These are phyloP conservation scores for Balakata baccata DNA, from an alignment of 345 rosid species.

Conservation along the genomic window DNA sequence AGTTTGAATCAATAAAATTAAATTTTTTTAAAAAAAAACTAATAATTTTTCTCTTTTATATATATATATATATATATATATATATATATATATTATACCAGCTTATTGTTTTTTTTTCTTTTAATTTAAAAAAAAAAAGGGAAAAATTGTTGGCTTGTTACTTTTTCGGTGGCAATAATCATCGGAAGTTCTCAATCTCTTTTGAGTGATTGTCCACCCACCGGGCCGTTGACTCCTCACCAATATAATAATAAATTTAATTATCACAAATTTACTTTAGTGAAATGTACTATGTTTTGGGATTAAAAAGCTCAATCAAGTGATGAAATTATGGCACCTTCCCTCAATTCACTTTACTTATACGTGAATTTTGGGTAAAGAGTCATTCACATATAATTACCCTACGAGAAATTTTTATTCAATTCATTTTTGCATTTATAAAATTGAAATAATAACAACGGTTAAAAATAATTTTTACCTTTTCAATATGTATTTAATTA, in stretches of 20 bases:
- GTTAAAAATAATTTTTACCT: too few species aligned
- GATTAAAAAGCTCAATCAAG: constrained; percentile 21
- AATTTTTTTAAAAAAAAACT: too few species aligned
- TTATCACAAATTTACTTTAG: too few species aligned
- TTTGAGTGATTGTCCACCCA: constrained; percentile 18
- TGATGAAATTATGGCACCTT: constrained; percentile 19
- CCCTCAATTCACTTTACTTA: neutral
- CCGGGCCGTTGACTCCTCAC: constrained; percentile 22
- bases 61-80: neutral
- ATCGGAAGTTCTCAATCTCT: constrained; percentile 12
- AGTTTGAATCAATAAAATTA: too few species aligned
- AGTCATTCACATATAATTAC: too few species aligned
- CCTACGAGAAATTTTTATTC: too few species aligned
- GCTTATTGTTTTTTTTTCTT: neutral
- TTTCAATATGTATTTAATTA: too few species aligned
- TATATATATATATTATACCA: neutral
- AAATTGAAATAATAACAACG: too few species aligned
- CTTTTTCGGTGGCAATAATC: neutral
- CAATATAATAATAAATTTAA: constrained; percentile 5
- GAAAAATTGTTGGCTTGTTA: neutral
- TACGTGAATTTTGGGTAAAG: too few species aligned
- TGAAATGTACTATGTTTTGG: constrained; percentile 13
- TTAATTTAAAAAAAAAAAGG: neutral
- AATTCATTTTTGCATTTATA: too few species aligned
- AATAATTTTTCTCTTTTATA: neutral